Percentiles rank a stretch among this genome's conserved stretches.
Evolutionary conservation across 2,329 filamentous ascomycete genomes (phyloP).

Genomic region (Zalaria sp.): DNA sequence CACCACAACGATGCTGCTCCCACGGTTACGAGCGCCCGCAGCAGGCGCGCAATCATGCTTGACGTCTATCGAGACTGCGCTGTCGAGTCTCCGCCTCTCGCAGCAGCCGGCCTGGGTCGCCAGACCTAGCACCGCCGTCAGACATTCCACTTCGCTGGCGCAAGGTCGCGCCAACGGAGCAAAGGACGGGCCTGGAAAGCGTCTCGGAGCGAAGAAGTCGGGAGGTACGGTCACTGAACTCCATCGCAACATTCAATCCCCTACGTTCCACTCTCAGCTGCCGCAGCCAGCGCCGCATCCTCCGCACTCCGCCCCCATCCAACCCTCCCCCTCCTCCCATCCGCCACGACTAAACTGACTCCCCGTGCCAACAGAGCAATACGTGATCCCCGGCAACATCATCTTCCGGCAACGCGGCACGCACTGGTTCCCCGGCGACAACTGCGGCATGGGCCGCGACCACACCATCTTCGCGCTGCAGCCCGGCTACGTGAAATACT

Average conservation of each 20-base stretch:
- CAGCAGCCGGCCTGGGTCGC: constrained; percentile 6
- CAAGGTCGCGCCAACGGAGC: constrained; percentile 57
- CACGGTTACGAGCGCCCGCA: constrained; percentile 4
- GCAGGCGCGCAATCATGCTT: constrained; percentile 4
- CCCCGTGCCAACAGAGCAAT: constrained; percentile 52
- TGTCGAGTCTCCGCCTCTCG: constrained; percentile 17
- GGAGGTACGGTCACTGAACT: constrained; percentile 46
- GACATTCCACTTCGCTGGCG: constrained; percentile 50
- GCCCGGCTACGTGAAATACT: constrained; percentile 90
- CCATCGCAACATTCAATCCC: neutral
- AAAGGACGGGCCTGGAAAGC: constrained; percentile 63
- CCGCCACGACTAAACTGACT: neutral
- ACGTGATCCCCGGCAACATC: constrained; percentile 91
- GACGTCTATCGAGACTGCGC: constrained; percentile 12
- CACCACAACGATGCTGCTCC: constrained; percentile 4
- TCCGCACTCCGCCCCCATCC: neutral
- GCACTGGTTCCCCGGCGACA: constrained; percentile 88
- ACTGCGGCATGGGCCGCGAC: constrained; percentile 86
- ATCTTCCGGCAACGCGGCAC: constrained; percentile 95
- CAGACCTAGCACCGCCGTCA: constrained; percentile 17
- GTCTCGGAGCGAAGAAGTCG: constrained; percentile 85
- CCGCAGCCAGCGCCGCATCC: neutral
- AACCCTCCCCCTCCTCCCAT: neutral
- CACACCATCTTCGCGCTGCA: constrained; percentile 86
- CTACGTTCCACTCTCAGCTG: neutral